phyloP scores from a whole-genome alignment of 1,139 yeast genomes.

The Diutina neorugosa region DNA sequence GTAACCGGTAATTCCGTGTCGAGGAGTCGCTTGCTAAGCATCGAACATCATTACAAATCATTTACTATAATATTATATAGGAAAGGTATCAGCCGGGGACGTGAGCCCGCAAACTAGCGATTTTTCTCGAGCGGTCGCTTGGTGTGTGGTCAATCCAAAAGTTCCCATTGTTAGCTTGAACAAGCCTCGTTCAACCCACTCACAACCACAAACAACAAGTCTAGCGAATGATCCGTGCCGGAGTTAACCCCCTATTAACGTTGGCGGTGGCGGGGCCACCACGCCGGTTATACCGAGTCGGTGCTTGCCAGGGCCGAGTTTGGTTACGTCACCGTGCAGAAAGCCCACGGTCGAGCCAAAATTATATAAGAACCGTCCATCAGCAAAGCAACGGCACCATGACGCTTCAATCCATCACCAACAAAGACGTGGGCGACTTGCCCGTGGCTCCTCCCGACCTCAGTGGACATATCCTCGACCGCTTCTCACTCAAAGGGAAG shows the following conservation, averaged over 20 bases:
- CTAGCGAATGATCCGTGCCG: background rate
- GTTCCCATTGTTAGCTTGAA: no score
- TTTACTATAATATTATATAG: background rate
- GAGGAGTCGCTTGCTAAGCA: background rate
- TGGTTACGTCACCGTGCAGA: background rate
- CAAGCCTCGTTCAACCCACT: background rate
- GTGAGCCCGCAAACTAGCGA: background rate
- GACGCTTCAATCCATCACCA: slow-evolving; percentile 9
- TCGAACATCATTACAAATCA: background rate
- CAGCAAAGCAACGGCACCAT: background rate
- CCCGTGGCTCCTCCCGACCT: slow-evolving; percentile 9
- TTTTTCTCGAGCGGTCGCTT: background rate
- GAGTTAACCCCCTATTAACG: background rate
- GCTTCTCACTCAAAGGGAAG: slow-evolving; percentile 66
- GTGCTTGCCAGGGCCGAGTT: background rate
- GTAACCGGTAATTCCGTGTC: background rate
- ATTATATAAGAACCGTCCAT: background rate
- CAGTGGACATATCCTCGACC: slow-evolving; percentile 22
- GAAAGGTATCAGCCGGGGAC: background rate
- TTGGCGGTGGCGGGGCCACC: background rate
- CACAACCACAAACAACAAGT: background rate
- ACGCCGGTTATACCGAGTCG: background rate
- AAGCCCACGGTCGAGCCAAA: background rate
- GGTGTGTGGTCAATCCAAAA: no score
- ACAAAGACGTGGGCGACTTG: slow-evolving; percentile 9